phyloP scores from a whole-genome alignment of 2,329 filamentous ascomycete species.

The Xylaria digitata region DNA sequence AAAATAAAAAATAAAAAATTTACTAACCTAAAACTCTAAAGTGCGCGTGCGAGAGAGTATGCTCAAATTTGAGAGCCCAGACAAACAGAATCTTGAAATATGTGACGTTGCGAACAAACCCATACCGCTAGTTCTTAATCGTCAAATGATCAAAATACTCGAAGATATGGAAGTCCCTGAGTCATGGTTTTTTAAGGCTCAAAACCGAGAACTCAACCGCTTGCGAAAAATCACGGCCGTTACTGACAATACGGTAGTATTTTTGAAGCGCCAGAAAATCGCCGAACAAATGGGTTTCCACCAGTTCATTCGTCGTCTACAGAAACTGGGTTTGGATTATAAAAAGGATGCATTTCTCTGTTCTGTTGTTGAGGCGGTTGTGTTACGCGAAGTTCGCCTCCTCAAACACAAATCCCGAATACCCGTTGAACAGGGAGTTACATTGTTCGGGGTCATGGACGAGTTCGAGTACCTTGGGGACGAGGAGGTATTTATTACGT shows the following conservation, averaged over 20 bases:
- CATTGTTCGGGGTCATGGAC: conserved; percentile 85
- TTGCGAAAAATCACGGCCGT: conserved; percentile 70
- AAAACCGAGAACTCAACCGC: conserved; percentile 69
- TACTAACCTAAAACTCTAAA: conserved; percentile 16
- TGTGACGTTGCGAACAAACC: conserved; percentile 76
- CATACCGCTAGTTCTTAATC: conserved; percentile 77
- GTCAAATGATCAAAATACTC: conserved; percentile 85
- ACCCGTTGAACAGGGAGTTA: conserved; percentile 75
- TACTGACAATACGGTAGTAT: conserved; percentile 71
- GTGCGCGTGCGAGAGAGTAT: conserved; percentile 78
- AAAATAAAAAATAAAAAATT: too few species aligned
- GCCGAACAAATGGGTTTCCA: conserved; percentile 70
- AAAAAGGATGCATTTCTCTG: conserved; percentile 75
- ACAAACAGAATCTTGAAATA: conserved; percentile 71
- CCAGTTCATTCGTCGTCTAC: conserved; percentile 69
- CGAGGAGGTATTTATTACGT: conserved; percentile 75
- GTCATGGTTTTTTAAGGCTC: conserved; percentile 71
- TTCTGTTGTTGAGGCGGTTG: conserved; percentile 74
- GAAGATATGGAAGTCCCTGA: conserved; percentile 70
- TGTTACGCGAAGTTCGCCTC: conserved; percentile 76
- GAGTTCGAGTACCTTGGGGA: conserved; percentile 77
- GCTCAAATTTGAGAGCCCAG: conserved; percentile 76
- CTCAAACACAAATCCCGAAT: conserved; percentile 85
- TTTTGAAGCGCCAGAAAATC: conserved; percentile 72
- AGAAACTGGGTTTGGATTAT: conserved; percentile 71